A percentile compares a stretch with the other conserved stretches of the same genome.
Conservation (phyloP, 108 stramenopile genomes). For the Pseudonitzschia multistriata region DNA sequence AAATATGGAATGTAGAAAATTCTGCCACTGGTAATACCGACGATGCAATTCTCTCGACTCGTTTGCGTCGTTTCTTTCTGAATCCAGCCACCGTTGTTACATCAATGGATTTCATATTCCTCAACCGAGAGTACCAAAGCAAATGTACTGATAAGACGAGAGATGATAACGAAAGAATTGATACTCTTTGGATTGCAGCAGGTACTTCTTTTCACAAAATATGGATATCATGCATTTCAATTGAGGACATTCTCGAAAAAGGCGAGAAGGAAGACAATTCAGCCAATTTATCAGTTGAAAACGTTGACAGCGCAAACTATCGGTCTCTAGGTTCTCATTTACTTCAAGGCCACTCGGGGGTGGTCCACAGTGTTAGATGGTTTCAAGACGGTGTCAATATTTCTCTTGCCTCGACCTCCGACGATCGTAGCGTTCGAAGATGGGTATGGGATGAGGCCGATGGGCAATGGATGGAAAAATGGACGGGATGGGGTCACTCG, state of each 20-base stretch:
- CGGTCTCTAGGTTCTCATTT: constrained; percentile 14
- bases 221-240: constrained; percentile 23
- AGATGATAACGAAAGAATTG: background rate
- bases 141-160: background rate
- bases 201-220: constrained; percentile 58
- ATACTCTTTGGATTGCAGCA: constrained; percentile 13
- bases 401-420: constrained; percentile 61
- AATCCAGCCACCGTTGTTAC: constrained; percentile 46
- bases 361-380: constrained; percentile 54
- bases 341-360: constrained; percentile 65
- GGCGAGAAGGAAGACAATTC: background rate
- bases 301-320: background rate
- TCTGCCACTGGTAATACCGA: constrained; percentile 5
- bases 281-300: background rate
- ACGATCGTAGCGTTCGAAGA: constrained; percentile 77
- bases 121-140: constrained; percentile 15
- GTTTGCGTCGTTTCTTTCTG: constrained; percentile 27
- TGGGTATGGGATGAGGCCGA: constrained; percentile 38
- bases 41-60: constrained; percentile 12
- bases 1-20: constrained; percentile 47
- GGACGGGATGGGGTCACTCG: constrained; percentile 79
- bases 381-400: constrained; percentile 21
- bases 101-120: constrained; percentile 45
- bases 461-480: constrained; percentile 26
- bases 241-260: background rate